These are phyloP conservation scores for Trichoderma gamsii DNA, from an alignment of 495 filamentous ascomycete genomes.

Conservation along the genomic window DNA sequence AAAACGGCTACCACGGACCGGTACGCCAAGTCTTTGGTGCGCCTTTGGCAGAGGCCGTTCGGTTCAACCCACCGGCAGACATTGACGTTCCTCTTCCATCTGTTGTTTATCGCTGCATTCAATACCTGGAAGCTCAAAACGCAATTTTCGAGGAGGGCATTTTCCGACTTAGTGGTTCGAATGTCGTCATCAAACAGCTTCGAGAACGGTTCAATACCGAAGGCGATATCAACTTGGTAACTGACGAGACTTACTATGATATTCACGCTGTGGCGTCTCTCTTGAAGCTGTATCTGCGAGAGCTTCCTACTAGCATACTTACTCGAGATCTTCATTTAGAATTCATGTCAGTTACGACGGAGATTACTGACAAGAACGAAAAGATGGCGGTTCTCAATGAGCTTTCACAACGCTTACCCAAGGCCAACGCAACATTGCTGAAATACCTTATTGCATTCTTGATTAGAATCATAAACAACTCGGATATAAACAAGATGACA, in stretches of 20 bases:
- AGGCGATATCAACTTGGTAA: constrained; percentile 83
- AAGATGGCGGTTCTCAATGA: constrained; percentile 79
- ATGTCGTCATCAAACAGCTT: constrained; percentile 84
- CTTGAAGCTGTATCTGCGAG: constrained; percentile 88
- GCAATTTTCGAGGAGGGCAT: constrained; percentile 89
- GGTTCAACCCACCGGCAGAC: constrained; percentile 66
- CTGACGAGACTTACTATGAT: constrained; percentile 82
- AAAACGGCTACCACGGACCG: constrained; percentile 46
- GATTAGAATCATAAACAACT: constrained; percentile 81
- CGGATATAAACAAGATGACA: constrained; percentile 94
- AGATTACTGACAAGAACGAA: constrained; percentile 65
- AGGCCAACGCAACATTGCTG: constrained; percentile 70
- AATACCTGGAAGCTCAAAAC: constrained; percentile 81
- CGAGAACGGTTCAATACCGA: constrained; percentile 90
- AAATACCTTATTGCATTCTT: constrained; percentile 79
- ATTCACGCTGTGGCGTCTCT: constrained; percentile 93
- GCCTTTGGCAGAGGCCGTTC: constrained; percentile 78
- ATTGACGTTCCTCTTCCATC: constrained; percentile 71
- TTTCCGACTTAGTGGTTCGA: constrained; percentile 91
- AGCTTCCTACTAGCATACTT: constrained; percentile 83
- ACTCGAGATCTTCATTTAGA: constrained; percentile 86
- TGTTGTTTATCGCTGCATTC: constrained; percentile 95
- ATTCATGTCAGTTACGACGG: constrained; percentile 71
- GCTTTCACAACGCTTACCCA: constrained; percentile 77
- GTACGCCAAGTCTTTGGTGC: constrained; percentile 79